These are phyloP conservation scores for Xylariaceae sp. DNA, from an alignment of 2,329 filamentous ascomycete species.

Conservation along the genomic window DNA sequence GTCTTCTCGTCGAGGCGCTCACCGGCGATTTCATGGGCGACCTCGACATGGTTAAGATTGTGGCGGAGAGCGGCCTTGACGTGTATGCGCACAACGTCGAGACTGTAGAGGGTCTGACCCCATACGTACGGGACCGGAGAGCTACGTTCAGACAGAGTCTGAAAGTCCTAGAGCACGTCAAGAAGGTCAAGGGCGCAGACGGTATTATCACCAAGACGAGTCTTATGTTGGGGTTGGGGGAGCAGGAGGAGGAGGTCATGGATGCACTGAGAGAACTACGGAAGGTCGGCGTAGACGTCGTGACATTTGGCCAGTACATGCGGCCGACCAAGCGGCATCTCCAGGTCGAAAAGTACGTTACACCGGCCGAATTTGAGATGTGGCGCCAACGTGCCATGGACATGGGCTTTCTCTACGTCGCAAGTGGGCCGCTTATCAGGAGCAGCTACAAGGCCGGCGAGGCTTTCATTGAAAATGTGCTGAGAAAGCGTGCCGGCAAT, in stretches of 20 bases:
- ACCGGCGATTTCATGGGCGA: constrained; percentile 90
- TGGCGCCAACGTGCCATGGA: constrained; percentile 91
- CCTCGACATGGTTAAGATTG: constrained; percentile 81
- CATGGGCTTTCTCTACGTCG: constrained; percentile 96
- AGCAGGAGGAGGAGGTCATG: constrained; percentile 86
- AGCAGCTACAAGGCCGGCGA: constrained; percentile 98
- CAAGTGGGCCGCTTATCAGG: constrained; percentile 88
- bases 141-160: constrained; percentile 90
- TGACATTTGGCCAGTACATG: constrained; percentile 99
- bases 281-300: constrained; percentile 83
- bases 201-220: constrained; percentile 97
- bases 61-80: constrained; percentile 87
- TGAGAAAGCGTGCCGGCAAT: constrained; percentile 75
- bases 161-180: constrained; percentile 78
- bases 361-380: constrained; percentile 86
- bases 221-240: constrained; percentile 93
- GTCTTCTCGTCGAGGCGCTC: constrained; percentile 79
- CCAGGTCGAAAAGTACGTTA: constrained; percentile 94
- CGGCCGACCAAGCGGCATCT: constrained; percentile 97
- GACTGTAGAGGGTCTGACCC: constrained; percentile 89
- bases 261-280: constrained; percentile 80
- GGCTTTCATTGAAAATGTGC: constrained; percentile 97
- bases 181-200: constrained; percentile 61
- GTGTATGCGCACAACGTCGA: constrained; percentile 98
- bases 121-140: constrained; percentile 85